phyloP scores from a whole-genome alignment of 1,139 yeast genomes.

The Geotrichum reessii region DNA sequence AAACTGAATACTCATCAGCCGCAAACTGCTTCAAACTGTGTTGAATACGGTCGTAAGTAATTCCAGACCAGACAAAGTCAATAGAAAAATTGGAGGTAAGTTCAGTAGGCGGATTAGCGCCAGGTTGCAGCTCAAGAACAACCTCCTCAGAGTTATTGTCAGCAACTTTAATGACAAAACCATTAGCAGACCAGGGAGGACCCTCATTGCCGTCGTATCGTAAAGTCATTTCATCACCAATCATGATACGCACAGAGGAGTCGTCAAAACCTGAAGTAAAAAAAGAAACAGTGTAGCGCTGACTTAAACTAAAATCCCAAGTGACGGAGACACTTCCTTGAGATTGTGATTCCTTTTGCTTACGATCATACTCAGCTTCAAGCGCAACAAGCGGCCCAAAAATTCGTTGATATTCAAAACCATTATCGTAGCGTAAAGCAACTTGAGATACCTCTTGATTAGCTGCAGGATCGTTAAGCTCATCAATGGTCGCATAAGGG shows the following conservation, averaged over 20 bases:
- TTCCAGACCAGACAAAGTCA: constrained; percentile 87
- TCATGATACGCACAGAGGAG: constrained; percentile 65
- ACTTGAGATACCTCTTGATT: constrained; percentile 65
- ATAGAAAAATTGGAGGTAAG: constrained; percentile 68
- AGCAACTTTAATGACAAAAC: constrained; percentile 69
- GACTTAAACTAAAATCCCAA: constrained; percentile 69
- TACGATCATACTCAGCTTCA: constrained; percentile 76
- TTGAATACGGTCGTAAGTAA: constrained; percentile 80
- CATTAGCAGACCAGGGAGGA: constrained; percentile 61
- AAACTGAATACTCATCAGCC: constrained; percentile 60
- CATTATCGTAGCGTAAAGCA: constrained; percentile 72
- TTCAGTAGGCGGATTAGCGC: constrained; percentile 52
- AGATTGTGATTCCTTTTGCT: constrained; percentile 71
- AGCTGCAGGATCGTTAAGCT: constrained; percentile 45
- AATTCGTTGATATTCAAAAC: constrained; percentile 76
- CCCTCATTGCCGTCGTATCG: constrained; percentile 29
- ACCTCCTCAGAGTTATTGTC: constrained; percentile 62
- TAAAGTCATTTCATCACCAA: constrained; percentile 76
- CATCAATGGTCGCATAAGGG: constrained; percentile 59
- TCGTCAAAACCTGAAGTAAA: constrained; percentile 61
- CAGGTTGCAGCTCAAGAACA: constrained; percentile 57
- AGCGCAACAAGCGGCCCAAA: constrained; percentile 78
- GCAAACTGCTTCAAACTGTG: constrained; percentile 70
- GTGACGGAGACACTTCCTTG: constrained; percentile 65
- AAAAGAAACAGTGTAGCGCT: constrained; percentile 65